Evolutionary conservation across 108 stramenopile species (phyloP), one percentile per base, ranked within the genome.

Genomic region (Bacterosira constricta): DNA sequence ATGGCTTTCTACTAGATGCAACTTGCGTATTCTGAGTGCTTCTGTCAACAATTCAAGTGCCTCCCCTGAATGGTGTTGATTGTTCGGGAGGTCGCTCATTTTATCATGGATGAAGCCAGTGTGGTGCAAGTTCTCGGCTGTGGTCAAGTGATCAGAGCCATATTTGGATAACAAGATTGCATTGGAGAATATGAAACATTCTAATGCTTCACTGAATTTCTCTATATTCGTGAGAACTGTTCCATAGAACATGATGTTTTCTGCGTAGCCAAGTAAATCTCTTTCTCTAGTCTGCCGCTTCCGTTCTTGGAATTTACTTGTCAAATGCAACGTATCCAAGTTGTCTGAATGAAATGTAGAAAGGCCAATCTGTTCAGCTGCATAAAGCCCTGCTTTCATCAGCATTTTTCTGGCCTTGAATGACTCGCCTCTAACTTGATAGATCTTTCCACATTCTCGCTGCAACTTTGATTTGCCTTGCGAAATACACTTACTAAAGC

Each of bases 1-100:
- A 44, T 85, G 84, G 46, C 59, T 69, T 20, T 69, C 67, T 15
- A 81, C 79, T 17, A 86, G 65, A 23, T 80, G 80, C 46, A 77
- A 35, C 41, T 39, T 77, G 25, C 83, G 45, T 29, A 84, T 78
- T 29, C 70, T 32, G 17, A 86, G 66, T n/a, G 85, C 63, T 61
- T 83, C 76, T 55, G 59, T 70, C 23, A 77, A 50, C 17, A 63
- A 38, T 35, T 60, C 75, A 45, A 81, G 42, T 45, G 85, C 74
- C 52, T 84, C 79, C 25, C 81, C 51, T 31, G 73, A 38, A 10
- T 44, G 26, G 10, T 50, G 26, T 29, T 29, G 34, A 21, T 36
- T 29, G 20, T 41, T 30, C 11, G 65, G 17, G 23, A 35, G 17
- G 20, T 36, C 52, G 17, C 65, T 71, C 2, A 75, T 32, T 47